These are phyloP conservation scores for Phalaenopsis equestris DNA, from an alignment of 106 monocot species.

Conservation along the genomic window DNA sequence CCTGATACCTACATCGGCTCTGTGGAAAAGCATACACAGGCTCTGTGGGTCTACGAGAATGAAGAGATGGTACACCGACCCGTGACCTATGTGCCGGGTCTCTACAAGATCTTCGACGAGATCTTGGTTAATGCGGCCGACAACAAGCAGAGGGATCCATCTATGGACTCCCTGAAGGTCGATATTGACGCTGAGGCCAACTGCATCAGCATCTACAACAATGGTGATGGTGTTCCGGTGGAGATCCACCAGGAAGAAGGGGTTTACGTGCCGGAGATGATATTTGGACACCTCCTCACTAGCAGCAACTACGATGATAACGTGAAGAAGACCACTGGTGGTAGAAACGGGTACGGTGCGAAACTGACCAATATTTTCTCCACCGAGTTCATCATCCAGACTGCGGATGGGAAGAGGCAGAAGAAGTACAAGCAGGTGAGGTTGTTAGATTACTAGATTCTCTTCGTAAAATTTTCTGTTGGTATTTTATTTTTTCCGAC, in stretches of 20 bases:
- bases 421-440: conserved; percentile 98
- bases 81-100: conserved; percentile 83
- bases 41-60: conserved; percentile 79
- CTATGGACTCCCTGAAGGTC: conserved; percentile 81
- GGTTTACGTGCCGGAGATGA: conserved; percentile 95
- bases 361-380: conserved; percentile 98
- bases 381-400: conserved; percentile 83
- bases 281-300: conserved; percentile 91
- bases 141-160: conserved; percentile 97
- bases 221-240: conserved; percentile 86
- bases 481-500: background rate
- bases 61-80: conserved; percentile 59
- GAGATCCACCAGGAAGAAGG: conserved; percentile 96
- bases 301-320: conserved; percentile 95
- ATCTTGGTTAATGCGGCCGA: conserved; percentile 99
- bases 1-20: conserved; percentile 98
- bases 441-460: too few relatives aligned
- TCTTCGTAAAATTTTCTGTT: background rate
- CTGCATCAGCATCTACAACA: conserved; percentile 84
- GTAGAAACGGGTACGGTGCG: conserved; percentile 94
- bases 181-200: conserved; percentile 60
- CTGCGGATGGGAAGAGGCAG: conserved; percentile 68
- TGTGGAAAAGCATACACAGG: conserved; percentile 81
- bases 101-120: conserved; percentile 99
- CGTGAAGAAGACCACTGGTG: conserved; percentile 95